Percentiles rank a stretch among this genome's conserved stretches.
phyloP scores from a whole-genome alignment of 768 basidiomycete genomes.

The Psilocybe azurescens region DNA sequence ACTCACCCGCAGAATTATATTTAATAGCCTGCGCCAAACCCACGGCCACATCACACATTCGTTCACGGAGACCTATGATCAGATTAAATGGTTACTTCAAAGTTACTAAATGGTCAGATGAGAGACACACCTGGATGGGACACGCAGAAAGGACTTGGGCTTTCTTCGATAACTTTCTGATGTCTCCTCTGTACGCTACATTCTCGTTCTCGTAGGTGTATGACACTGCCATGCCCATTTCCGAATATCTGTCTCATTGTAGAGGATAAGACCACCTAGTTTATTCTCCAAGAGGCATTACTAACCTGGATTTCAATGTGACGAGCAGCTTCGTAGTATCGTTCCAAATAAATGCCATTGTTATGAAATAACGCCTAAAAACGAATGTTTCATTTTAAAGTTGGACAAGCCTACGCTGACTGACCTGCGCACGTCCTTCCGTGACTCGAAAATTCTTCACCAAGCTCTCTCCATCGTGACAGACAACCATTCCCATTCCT shows the following conservation, averaged over 20 bases:
- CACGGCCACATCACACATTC: slow-evolving; percentile 60
- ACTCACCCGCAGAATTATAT: slow-evolving; percentile 63
- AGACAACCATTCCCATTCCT: slow-evolving; percentile 69
- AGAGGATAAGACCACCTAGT: too few species aligned
- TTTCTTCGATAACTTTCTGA: slow-evolving; percentile 78
- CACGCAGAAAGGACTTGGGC: slow-evolving; percentile 62
- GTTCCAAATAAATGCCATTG: slow-evolving; percentile 62
- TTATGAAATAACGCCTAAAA: slow-evolving; percentile 52
- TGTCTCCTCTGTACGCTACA: slow-evolving; percentile 73
- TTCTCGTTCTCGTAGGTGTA: slow-evolving; percentile 74
- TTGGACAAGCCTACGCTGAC: slow-evolving; percentile 11
- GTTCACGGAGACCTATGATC: slow-evolving; percentile 45
- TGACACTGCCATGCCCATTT: slow-evolving; percentile 59
- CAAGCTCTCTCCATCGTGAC: slow-evolving; percentile 46
- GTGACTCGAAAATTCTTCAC: slow-evolving; percentile 38
- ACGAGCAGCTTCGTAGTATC: slow-evolving; percentile 57
- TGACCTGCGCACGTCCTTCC: slow-evolving; percentile 50
- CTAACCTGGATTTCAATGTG: slow-evolving; percentile 71
- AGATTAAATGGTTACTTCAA: not conserved
- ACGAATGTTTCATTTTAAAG: not conserved
- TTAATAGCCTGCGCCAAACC: slow-evolving; percentile 50
- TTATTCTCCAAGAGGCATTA: not conserved
- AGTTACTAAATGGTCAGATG: not conserved
- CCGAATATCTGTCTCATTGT: slow-evolving; percentile 61
- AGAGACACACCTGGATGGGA: slow-evolving; percentile 44